Percentiles rank a stretch among this genome's conserved stretches.
Evolutionary conservation across 1,284 basidiomycete genomes (phyloP).

Genomic region (Vanrija sp.): DNA sequence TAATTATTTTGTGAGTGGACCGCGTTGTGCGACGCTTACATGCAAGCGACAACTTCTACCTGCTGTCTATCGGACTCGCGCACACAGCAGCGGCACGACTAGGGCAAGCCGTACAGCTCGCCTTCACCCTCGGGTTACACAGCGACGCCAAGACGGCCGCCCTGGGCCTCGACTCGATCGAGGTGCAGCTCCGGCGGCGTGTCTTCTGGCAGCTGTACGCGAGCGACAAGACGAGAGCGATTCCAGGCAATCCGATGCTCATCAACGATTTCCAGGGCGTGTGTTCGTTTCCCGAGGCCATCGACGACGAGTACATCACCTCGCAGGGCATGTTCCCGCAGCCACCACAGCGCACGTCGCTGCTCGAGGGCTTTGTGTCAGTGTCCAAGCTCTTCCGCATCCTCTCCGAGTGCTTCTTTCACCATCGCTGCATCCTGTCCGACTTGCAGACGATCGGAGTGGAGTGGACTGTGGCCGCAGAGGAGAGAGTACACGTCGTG

Average conservation of each 20-base stretch:
- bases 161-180: constrained; percentile 39
- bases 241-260: constrained; percentile 45
- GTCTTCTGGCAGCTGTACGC: constrained; percentile 48
- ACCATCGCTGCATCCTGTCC: constrained; percentile 38
- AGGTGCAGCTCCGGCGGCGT: constrained; percentile 42
- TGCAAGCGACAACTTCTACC: constrained; percentile 46
- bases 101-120: constrained; percentile 45
- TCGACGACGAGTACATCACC: constrained; percentile 49
- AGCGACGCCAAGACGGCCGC: constrained; percentile 39
- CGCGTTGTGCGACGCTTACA: background rate
- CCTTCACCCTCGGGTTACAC: constrained; percentile 44
- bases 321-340: constrained; percentile 48
- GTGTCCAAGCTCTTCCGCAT: constrained; percentile 43
- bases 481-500: constrained; percentile 36
- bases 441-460: constrained; percentile 19
- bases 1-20: constrained; percentile 43
- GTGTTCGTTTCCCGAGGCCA: constrained; percentile 39
- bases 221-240: constrained; percentile 46
- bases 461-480: constrained; percentile 29
- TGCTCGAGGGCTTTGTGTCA: constrained; percentile 45
- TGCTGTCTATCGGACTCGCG: constrained; percentile 40
- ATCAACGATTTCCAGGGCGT: constrained; percentile 49
- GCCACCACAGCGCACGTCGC: constrained; percentile 32
- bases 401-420: constrained; percentile 46
- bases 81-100: constrained; percentile 43